These are phyloP conservation scores for Carex cristatella DNA, from an alignment of 176 grass and related monocot species.

Conservation along the genomic window DNA sequence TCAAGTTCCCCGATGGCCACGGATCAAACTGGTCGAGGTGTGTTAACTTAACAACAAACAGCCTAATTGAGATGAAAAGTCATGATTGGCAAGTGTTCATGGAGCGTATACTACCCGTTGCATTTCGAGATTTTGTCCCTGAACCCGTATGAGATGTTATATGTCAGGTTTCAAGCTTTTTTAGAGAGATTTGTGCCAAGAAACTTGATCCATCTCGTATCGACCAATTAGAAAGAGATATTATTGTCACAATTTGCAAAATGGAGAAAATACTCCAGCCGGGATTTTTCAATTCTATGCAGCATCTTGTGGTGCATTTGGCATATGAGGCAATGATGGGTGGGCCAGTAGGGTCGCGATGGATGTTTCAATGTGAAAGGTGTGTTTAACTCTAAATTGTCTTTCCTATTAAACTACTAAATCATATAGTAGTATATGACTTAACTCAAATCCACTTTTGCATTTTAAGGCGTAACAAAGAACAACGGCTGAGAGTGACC, in stretches of 20 bases:
- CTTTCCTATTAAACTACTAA: no score
- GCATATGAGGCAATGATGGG: constrained; percentile 4
- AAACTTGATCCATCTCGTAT: background rate
- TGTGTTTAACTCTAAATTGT: background rate
- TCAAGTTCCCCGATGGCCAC: constrained; percentile 11
- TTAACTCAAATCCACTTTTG: no score
- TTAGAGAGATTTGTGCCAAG: background rate
- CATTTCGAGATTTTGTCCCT: background rate
- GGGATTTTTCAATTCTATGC: constrained; percentile 13
- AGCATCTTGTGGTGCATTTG: constrained; percentile 12
- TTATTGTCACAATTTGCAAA: constrained; percentile 10
- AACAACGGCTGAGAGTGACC: background rate
- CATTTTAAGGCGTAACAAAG: background rate
- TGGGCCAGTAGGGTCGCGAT: constrained; percentile 5
- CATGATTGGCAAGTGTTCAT: constrained; percentile 27
- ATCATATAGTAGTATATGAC: no score
- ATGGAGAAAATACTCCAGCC: constrained; percentile 23
- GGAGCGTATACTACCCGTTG: background rate
- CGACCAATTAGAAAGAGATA: background rate
- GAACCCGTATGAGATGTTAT: background rate
- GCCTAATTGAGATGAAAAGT: background rate
- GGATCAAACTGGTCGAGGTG: background rate
- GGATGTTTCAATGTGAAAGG: constrained; percentile 33
- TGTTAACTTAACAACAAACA: background rate
- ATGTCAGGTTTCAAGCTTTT: background rate